Conservation (phyloP, 139 green algal genomes). For the Pedinophyceae sp. region DNA sequence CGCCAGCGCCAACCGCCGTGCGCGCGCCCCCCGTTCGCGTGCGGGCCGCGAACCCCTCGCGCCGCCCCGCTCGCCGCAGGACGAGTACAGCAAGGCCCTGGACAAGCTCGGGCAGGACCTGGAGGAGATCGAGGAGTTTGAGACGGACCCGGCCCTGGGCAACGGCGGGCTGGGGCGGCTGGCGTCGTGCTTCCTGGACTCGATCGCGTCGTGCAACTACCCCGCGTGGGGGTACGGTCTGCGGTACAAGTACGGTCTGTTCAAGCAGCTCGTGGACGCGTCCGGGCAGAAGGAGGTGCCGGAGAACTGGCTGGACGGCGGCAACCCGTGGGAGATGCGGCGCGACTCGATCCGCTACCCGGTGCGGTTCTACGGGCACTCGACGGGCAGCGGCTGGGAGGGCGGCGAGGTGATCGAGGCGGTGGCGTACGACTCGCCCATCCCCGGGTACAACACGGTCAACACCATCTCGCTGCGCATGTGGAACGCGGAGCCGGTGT, state of each 20-base stretch:
- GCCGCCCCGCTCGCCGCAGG: no score
- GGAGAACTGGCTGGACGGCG: slow-evolving; percentile 88
- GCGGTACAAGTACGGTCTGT: slow-evolving; percentile 98
- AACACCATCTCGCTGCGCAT: slow-evolving; percentile 93
- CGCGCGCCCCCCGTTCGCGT: no score
- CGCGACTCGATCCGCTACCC: slow-evolving; percentile 40
- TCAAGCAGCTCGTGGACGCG: slow-evolving; percentile 59
- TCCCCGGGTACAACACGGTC: slow-evolving; percentile 80
- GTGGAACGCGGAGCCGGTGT: slow-evolving; percentile 75
- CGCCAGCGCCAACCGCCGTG: no score
- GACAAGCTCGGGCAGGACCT: slow-evolving; percentile 15
- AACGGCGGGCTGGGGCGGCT: slow-evolving; percentile 96
- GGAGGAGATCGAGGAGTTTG: slow-evolving; percentile 25
- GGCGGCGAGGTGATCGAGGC: slow-evolving; percentile 61
- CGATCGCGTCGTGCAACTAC: slow-evolving; percentile 87
- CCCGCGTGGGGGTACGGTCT: slow-evolving; percentile 97
- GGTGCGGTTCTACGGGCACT: slow-evolving; percentile 57
- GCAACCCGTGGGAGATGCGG: slow-evolving; percentile 81
- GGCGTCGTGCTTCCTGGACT: slow-evolving; percentile 96
- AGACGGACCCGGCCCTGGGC: slow-evolving; percentile 82
- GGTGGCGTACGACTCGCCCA: slow-evolving; percentile 85
- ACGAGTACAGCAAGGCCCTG: slow-evolving; percentile 54
- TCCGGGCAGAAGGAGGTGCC: slow-evolving; percentile 68
- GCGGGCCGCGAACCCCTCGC: no score
- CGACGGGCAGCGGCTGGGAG: slow-evolving; percentile 35